phyloP scores from a whole-genome alignment of 768 basidiomycete species.

The Hydnomerulius pinastri region DNA sequence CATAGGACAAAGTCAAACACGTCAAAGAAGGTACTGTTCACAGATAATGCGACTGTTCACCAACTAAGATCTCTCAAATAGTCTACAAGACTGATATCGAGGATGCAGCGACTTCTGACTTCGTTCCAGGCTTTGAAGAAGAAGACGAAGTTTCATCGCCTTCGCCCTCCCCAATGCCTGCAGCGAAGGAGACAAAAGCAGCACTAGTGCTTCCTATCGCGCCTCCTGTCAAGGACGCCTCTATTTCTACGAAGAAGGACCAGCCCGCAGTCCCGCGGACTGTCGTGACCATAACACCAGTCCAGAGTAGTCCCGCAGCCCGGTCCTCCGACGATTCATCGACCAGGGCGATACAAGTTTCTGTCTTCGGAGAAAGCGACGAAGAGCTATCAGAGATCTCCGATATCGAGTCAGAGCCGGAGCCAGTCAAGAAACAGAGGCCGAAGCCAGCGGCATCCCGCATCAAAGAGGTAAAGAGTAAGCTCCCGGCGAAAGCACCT shows the following conservation, averaged over 20 bases:
- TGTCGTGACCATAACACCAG: background rate
- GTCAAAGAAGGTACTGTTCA: slow-evolving; percentile 27
- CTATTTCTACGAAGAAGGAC: background rate
- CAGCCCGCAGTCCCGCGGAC: background rate
- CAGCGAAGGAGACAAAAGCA: background rate
- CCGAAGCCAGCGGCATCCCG: background rate
- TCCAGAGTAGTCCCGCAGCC: background rate
- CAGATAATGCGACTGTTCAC: background rate
- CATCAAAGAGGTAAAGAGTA: background rate
- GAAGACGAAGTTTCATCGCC: background rate
- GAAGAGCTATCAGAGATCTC: slow-evolving; percentile 37
- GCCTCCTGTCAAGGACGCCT: background rate
- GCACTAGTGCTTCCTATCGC: background rate
- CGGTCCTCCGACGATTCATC: slow-evolving; percentile 2
- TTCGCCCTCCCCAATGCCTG: background rate
- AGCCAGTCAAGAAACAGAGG: background rate
- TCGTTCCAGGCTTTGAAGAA: background rate
- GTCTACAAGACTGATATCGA: slow-evolving; percentile 32
- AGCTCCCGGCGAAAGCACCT: background rate
- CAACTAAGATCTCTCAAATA: slow-evolving; percentile 5
- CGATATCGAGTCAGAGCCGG: slow-evolving; percentile 23
- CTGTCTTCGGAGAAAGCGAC: slow-evolving; percentile 20
- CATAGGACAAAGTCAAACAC: slow-evolving; percentile 30
- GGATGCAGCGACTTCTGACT: slow-evolving; percentile 10
- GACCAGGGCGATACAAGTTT: slow-evolving; percentile 10